These are phyloP conservation scores for Kurtzmaniella quercitrusa DNA, from an alignment of 1,139 yeast genomes.

Conservation along the genomic window DNA sequence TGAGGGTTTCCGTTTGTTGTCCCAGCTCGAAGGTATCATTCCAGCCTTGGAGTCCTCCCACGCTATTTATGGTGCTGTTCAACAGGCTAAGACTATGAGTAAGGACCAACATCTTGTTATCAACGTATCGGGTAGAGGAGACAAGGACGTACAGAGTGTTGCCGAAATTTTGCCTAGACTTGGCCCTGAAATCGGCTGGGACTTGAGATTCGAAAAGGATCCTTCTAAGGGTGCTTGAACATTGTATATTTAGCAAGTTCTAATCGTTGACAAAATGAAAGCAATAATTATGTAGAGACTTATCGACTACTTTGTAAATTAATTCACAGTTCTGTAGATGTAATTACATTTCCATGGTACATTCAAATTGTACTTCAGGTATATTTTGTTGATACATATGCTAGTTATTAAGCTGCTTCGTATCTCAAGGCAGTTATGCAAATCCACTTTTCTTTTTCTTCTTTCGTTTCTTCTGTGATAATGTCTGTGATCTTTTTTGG, in stretches of 20 bases:
- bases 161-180: slow-evolving; percentile 87
- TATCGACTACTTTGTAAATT: too few relatives aligned
- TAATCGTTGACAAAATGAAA: too few relatives aligned
- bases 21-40: slow-evolving; percentile 95
- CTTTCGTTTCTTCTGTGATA: slow-evolving; percentile 15
- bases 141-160: slow-evolving; percentile 96
- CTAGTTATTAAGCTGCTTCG: too few relatives aligned
- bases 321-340: too few relatives aligned
- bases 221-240: slow-evolving; percentile 27
- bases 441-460: slow-evolving; percentile 31
- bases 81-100: slow-evolving; percentile 79
- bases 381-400: too few relatives aligned
- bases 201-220: slow-evolving; percentile 74
- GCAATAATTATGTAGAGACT: too few relatives aligned
- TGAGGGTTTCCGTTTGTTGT: slow-evolving; percentile 79
- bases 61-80: slow-evolving; percentile 87
- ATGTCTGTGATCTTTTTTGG: slow-evolving; percentile 6
- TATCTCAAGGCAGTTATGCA: slow-evolving; percentile 12
- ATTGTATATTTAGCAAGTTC: too few relatives aligned
- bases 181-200: slow-evolving; percentile 95
- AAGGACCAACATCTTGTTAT: slow-evolving; percentile 80
- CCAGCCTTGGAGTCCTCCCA: slow-evolving; percentile 98
- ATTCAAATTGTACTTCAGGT: too few relatives aligned
- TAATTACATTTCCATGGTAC: too few relatives aligned
- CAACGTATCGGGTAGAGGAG: slow-evolving; percentile 97